phyloP scores from a whole-genome alignment of 2,329 filamentous ascomycete species.

The Dendryphion nanum region DNA sequence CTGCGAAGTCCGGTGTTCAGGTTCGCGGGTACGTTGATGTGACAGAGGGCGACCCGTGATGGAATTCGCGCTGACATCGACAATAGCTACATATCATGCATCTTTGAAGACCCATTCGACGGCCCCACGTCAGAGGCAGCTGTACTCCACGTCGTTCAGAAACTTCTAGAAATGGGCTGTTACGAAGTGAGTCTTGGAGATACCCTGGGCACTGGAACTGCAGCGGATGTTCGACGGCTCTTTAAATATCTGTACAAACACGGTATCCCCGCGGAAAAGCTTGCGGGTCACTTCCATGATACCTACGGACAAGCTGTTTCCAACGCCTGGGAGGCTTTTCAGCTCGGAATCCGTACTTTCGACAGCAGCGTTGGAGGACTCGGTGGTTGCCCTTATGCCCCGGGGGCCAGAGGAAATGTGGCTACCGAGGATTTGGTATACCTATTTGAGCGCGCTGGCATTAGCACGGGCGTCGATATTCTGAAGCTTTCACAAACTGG shows the following conservation, averaged over 20 bases:
- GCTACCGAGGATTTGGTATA: conserved; percentile 29
- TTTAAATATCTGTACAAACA: conserved; percentile 30
- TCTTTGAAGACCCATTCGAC: conserved; percentile 43
- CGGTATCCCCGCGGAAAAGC: conserved; percentile 13
- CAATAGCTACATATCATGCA: conserved; percentile 26
- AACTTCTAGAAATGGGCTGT: conserved; percentile 22
- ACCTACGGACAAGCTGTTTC: conserved; percentile 28
- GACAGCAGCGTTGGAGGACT: conserved; percentile 27
- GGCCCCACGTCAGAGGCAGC: conserved; percentile 17
- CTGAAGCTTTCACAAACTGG: conserved; percentile 15
- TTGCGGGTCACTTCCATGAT: conserved; percentile 31
- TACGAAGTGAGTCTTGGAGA: conserved; percentile 28
- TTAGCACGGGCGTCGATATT: conserved; percentile 23
- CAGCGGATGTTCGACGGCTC: conserved; percentile 28
- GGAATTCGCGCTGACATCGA: not conserved
- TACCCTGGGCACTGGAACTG: conserved; percentile 20
- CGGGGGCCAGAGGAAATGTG: conserved; percentile 25
- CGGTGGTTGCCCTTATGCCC: conserved; percentile 27
- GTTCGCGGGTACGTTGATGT: not conserved
- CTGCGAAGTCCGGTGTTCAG: conserved; percentile 8
- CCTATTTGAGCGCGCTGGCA: conserved; percentile 18
- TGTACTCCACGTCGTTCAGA: conserved; percentile 13
- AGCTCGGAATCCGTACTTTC: conserved; percentile 21
- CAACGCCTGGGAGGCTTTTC: conserved; percentile 21
- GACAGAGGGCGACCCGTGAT: conserved; percentile 8